These are phyloP conservation scores for Triangularia verruculosa DNA, from an alignment of 2,329 filamentous ascomycete genomes.

Conservation along the genomic window DNA sequence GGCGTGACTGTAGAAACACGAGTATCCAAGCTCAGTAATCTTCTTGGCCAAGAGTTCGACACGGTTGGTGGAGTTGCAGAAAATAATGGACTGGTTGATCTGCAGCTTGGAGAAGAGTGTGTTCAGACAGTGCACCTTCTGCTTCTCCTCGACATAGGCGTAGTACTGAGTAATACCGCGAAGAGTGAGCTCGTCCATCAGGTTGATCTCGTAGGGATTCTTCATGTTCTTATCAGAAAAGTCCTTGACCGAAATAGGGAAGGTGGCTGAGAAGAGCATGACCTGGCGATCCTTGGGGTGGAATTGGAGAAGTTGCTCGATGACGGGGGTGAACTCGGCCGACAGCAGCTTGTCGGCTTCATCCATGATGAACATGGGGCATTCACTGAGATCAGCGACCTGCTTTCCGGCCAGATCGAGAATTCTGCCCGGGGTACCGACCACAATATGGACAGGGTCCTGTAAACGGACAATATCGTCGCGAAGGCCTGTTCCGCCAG, in stretches of 20 bases:
- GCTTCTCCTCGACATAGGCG: conserved; percentile 97
- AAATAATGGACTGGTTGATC: conserved; percentile 99
- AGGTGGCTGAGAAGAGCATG: conserved; percentile 98
- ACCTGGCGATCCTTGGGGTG: conserved; percentile 97
- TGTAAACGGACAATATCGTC: conserved; percentile 95
- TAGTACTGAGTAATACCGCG: conserved; percentile 99
- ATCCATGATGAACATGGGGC: conserved; percentile 98
- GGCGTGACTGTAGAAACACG: conserved; percentile 98
- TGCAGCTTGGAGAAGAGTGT: conserved; percentile 98
- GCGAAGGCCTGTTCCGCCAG: conserved; percentile 88
- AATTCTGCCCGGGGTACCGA: conserved; percentile 94
- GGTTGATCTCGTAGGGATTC: conserved; percentile 95
- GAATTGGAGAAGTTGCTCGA: conserved; percentile 92
- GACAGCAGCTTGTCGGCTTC: conserved; percentile 98
- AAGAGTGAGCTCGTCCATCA: conserved; percentile 98
- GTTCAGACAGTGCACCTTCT: conserved; percentile 98
- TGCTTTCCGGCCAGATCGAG: conserved; percentile 94
- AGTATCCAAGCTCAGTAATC: conserved; percentile 98
- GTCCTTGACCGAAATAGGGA: conserved; percentile 93
- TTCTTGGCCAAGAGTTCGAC: conserved; percentile 98
- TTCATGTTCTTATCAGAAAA: conserved; percentile 99
- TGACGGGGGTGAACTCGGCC: conserved; percentile 93
- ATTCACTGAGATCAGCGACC: conserved; percentile 92
- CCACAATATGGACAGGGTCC: conserved; percentile 94
- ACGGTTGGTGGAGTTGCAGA: conserved; percentile 98